Evolutionary conservation across 768 basidiomycete genomes (phyloP), one percentile per base, ranked within the genome.

Genomic region (Leucosporidium scottii): DNA sequence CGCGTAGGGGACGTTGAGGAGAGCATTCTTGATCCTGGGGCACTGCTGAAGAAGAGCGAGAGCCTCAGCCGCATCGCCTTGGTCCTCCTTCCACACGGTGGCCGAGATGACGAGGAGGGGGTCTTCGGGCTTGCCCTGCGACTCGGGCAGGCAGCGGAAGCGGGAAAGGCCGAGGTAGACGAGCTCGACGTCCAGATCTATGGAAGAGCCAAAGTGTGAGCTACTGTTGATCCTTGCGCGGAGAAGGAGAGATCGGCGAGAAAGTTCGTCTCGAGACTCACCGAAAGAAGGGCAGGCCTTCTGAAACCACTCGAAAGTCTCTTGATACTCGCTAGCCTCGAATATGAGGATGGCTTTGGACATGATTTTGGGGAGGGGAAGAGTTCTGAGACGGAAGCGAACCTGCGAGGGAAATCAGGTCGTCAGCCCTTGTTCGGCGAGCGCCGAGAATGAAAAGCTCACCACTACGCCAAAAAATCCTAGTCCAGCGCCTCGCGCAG

Each of bases 391-490:
- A 12, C 34, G 34, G 34, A 36, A 36, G 34, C 34, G 34, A 12
- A 36, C 34, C 34, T 36, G 34, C 34, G 12, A 36, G 12, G 34
- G 34, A 5, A 12, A 36, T 36, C n/a, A n/a, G n/a, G n/a, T n/a
- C n/a, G n/a, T n/a, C n/a, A n/a, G n/a, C n/a, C n/a, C n/a, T n/a
- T n/a, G n/a, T n/a, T n/a, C n/a, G n/a, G n/a, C n/a, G n/a, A n/a
- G n/a, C n/a, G n/a, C n/a, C n/a, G n/a, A n/a, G n/a, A n/a, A n/a
- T 4, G 8, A 8, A 28, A 57, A 31, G 56, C 56, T 23, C 12
- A 39, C 36, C 56, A 57, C 56, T 10, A 57, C 56, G 28, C 56
- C 56, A 23, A 57, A 57, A 17, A 39, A 31, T 10, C 56, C 56
- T 28, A 31, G 20, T 10, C 56, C 56, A 17, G 17, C 56, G 9